Conservation (phyloP, 176 grass and related monocot genomes). For the Musa itinerans region DNA sequence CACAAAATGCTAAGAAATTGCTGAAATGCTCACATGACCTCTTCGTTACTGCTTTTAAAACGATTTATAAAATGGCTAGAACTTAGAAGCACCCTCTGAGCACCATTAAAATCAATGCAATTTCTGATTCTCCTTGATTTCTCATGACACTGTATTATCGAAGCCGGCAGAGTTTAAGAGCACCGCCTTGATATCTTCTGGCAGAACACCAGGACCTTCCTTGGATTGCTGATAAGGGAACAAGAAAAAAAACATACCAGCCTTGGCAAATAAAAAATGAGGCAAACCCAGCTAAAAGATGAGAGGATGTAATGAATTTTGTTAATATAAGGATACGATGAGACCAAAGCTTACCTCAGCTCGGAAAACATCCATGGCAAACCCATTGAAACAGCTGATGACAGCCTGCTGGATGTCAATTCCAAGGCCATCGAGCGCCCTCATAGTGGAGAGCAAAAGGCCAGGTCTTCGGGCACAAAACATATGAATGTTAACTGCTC, state of each 20-base stretch:
- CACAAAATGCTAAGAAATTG: background rate
- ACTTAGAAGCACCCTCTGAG: background rate
- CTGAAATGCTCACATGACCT: background rate
- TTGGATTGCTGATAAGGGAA: constrained; percentile 65
- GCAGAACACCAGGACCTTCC: constrained; percentile 55
- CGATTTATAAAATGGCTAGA: no score
- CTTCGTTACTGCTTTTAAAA: background rate
- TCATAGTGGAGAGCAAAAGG: constrained; percentile 73
- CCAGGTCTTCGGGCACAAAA: constrained; percentile 77
- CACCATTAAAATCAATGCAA: background rate
- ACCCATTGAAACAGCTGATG: constrained; percentile 94
- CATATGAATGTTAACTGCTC: constrained; percentile 90
- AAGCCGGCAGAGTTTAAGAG: constrained; percentile 69
- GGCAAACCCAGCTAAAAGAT: background rate
- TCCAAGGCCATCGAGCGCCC: constrained; percentile 74
- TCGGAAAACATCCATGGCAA: constrained; percentile 79
- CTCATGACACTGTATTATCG: constrained; percentile 35
- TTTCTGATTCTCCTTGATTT: background rate
- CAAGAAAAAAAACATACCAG: background rate
- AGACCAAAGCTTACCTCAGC: constrained; percentile 52
- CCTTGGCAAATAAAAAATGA: background rate
- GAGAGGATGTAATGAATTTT: background rate
- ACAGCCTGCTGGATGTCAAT: constrained; percentile 94
- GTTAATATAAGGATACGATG: background rate
- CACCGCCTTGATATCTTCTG: constrained; percentile 85